Evolutionary conservation across 805 yeast genomes (phyloP), one percentile per base, ranked within the genome.

Genomic region (Candida silvicultrix): DNA sequence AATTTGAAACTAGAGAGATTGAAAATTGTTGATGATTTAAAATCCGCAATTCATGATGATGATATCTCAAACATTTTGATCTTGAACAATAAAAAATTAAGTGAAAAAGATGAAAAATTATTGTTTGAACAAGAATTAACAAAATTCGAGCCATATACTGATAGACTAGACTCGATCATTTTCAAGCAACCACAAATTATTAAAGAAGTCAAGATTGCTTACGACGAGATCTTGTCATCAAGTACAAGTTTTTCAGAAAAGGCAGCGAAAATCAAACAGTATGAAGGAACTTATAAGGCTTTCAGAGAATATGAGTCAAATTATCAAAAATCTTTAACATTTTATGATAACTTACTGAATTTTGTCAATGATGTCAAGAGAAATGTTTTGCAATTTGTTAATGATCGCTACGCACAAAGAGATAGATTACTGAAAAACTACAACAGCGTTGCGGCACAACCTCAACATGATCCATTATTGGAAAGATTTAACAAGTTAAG

Each of bases 31-130:
- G 72, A 72, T 2, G 87, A 81, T 42, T 70, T 92, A 56, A 89
- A 89, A 58, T 73, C 70, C 7, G 76, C 77, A 41, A 81, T 86
- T 31, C 94, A 83, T 56, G 71, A 74, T 14, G 98, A 92, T 65
- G 97, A 92, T 59, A 88, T 89, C 42, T 83, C 96, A 0, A 81
- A 83, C 44, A 69, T 83, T 12, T 70, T 92, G 29, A 76, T 92
- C 9, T 68, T 83, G 52, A 83, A 86, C 59, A 79, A 77, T 49
- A 73, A 77, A 39, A 75, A 73, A 35, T 19, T 52, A 16, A 49
- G 79, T 5, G 79, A 78, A 8, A 71, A 76, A 40, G 89, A 83
- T 47, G 70, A 80, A 48, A 74, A 73, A 51, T 68, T 74, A 10
- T 60, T 85, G 14, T 89, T 90, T 59, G 76, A 80, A 16, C 74